Conservation (phyloP, 257 asterid species). For the Ajuga chamaepitys region DNA sequence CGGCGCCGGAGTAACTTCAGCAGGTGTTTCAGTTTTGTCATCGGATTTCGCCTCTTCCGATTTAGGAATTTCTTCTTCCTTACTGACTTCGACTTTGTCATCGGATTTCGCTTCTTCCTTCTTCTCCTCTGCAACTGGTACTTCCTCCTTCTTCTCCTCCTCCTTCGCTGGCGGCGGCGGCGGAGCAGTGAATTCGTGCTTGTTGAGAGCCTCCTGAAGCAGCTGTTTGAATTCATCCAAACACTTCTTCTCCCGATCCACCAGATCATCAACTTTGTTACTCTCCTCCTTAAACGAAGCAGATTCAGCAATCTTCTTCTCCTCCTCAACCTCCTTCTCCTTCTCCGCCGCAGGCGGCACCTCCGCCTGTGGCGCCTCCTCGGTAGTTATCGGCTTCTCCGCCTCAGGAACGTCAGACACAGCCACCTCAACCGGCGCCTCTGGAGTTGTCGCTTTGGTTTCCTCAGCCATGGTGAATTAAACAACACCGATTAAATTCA, state of each 20-base stretch:
- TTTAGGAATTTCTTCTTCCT: conserved; percentile 1
- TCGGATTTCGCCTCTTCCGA: conserved; percentile 17
- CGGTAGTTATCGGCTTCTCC: conserved; percentile 21
- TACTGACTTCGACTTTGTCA: conserved; percentile 25
- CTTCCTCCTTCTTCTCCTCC: conserved; percentile 31
- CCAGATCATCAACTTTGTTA: conserved; percentile 78
- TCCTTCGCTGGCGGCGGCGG: conserved; percentile 37
- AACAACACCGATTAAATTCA: background rate
- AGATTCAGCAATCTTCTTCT: conserved; percentile 47
- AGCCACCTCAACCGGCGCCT: conserved; percentile 36
- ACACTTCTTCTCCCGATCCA: conserved; percentile 87
- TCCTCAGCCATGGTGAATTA: conserved; percentile 75
- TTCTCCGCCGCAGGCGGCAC: conserved; percentile 17
- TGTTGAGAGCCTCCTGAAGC: conserved; percentile 68
- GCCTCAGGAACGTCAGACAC: conserved; percentile 51
- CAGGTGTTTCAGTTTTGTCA: conserved; percentile 22
- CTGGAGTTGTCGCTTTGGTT: conserved; percentile 48
- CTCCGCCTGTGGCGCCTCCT: conserved; percentile 27
- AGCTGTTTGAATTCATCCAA: conserved; percentile 70
- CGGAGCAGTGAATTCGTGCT: conserved; percentile 76
- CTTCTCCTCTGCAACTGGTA: conserved; percentile 14
- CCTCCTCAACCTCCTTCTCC: conserved; percentile 26
- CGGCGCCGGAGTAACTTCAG: conserved; percentile 28
- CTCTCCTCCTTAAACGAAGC: conserved; percentile 84
- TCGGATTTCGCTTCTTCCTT: conserved; percentile 17